Evolutionary conservation across 305 asterid genomes (phyloP), one percentile per base, ranked within the genome.

Genomic region (Fraxinus xanthoxyloides): DNA sequence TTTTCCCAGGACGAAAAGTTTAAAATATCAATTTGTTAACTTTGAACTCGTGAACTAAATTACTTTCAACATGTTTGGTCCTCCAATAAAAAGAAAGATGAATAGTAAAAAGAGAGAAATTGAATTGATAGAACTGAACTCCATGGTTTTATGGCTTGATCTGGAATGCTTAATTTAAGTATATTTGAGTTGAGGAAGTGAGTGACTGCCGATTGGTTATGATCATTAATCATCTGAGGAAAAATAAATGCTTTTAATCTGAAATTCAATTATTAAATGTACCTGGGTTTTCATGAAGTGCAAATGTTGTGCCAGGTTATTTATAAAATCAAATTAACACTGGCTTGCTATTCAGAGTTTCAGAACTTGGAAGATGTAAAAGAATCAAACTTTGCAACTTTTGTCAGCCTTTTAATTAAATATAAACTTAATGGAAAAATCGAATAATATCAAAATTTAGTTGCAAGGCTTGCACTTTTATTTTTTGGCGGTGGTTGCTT

Each of bases 161-260:
- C 48, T 75, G 79, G 31, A 69, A 54, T 85, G 56, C 85, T 80
- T 12, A 77, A 56, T 84, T 35, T 48, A 74, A 67, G 76, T 79
- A 17, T 65, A 84, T 56, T 61, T 76, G 76, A 43, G 61, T 32
- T 72, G 73, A 48, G 36, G 70, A 35, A 75, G 72, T n/a, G 70
- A 80, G 19, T 28, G 61, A 48, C 59, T 48, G 73, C 65, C 72
- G 63, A 77, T 38, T 78, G 43, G 77, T 17, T 69, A 79, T 76
- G 83, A 77, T 77, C 77, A 78, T 30, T 80, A 43, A 76, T 51
- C 76, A 75, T 75, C 31, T 61, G 43, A 77, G 34, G 59, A 76
- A 82, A 54, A 32, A 63, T 13, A 40, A 17, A 6, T 28, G 81
- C 61, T 77, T 77, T 76, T 30, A 34, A 40, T 69, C 28, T 46